Evolutionary conservation across 2,329 filamentous ascomycete genomes (phyloP).

Genomic region (Aureobasidium sp.): DNA sequence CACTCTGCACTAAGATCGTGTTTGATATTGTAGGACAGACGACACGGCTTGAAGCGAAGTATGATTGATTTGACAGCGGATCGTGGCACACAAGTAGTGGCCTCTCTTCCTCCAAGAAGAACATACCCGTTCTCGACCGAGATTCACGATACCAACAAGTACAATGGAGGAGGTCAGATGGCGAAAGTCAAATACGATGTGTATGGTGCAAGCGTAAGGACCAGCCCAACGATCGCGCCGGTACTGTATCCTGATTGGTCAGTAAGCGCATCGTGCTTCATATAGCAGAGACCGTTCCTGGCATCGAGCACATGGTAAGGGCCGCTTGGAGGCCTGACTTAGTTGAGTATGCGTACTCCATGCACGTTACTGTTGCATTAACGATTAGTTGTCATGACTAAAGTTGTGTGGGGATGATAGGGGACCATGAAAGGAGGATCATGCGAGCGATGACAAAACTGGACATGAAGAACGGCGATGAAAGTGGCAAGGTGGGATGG

Average conservation of each 20-base stretch:
- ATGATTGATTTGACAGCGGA: neutral
- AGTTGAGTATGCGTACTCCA: neutral
- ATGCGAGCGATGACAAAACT: neutral
- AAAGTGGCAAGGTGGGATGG: too few relatives aligned
- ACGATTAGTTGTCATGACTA: neutral
- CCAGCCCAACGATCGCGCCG: neutral
- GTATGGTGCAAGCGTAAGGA: neutral
- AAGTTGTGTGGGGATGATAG: neutral
- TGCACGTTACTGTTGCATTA: neutral
- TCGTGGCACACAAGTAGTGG: neutral
- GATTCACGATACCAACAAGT: neutral
- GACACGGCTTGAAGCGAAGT: neutral
- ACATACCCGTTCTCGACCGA: constrained; percentile 1
- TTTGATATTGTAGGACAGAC: neutral
- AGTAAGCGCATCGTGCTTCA: neutral
- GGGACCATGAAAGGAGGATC: neutral
- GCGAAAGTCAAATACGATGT: neutral
- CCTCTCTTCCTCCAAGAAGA: neutral
- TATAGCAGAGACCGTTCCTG: neutral
- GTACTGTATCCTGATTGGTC: neutral
- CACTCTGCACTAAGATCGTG: neutral
- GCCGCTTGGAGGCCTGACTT: neutral
- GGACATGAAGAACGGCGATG: neutral
- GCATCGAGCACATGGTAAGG: neutral
- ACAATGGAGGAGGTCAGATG: neutral